phyloP scores from a whole-genome alignment of 163 green algal genomes.

The Chloromonas sp. region DNA sequence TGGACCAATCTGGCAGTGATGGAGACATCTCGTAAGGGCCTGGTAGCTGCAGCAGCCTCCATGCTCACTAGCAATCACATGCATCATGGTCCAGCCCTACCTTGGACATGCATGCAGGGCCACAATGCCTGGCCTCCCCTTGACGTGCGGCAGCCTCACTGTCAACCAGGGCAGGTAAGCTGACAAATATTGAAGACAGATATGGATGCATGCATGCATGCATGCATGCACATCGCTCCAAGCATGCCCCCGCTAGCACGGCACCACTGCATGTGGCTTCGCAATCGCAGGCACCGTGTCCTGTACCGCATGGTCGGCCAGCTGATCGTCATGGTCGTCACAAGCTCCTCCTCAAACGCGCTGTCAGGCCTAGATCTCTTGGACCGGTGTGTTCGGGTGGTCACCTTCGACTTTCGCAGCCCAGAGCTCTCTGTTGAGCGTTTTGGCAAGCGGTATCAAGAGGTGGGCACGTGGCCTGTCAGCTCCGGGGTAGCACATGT shows the following conservation, averaged over 20 bases:
- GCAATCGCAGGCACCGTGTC: background rate
- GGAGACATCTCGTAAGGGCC: too few relatives aligned
- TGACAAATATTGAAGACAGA: background rate
- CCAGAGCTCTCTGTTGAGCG: background rate
- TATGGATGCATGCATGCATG: background rate
- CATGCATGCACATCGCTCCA: background rate
- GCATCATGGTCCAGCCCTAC: background rate
- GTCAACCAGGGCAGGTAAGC: background rate
- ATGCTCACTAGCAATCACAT: background rate
- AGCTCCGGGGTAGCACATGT: too few relatives aligned
- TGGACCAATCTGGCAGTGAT: background rate
- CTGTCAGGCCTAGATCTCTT: background rate
- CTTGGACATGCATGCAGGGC: background rate
- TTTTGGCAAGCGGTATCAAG: background rate
- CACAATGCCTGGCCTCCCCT: background rate
- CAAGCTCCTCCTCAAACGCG: background rate
- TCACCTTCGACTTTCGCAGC: background rate
- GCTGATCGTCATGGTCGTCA: background rate
- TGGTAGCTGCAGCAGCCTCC: too few relatives aligned
- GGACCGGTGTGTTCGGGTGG: slow-evolving; percentile 1
- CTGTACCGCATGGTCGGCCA: background rate
- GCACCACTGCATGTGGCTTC: background rate
- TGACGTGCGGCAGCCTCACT: slow-evolving; percentile 1
- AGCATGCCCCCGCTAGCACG: background rate
- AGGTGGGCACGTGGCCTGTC: background rate